A percentile compares a stretch with the other conserved stretches of the same genome.
Evolutionary conservation across 2,329 filamentous ascomycete species (phyloP).

Genomic region (Arthrinium puccinioides): DNA sequence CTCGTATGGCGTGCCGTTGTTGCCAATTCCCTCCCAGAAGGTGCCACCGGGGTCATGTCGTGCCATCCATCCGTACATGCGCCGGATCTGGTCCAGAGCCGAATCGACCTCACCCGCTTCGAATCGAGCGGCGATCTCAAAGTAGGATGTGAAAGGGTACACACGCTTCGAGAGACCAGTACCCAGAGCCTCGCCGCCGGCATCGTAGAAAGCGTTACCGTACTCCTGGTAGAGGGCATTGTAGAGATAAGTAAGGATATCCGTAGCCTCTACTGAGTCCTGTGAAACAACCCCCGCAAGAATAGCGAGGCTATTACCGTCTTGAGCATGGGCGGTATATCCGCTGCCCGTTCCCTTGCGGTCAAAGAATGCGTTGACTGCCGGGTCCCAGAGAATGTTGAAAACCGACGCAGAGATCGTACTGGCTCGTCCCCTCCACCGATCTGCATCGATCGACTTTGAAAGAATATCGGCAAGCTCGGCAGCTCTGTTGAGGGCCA

Average conservation of each 20-base stretch:
- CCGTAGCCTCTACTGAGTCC: slow-evolving; percentile 19
- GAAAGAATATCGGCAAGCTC: slow-evolving; percentile 28
- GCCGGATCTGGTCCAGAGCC: slow-evolving; percentile 36
- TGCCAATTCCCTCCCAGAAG: slow-evolving; percentile 44
- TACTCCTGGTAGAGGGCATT: slow-evolving; percentile 28
- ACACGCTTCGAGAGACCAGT: slow-evolving; percentile 34
- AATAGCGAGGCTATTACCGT: slow-evolving; percentile 42
- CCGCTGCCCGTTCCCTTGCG: slow-evolving; percentile 21
- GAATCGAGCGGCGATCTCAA: slow-evolving; percentile 44
- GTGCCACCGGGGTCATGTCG: slow-evolving; percentile 36
- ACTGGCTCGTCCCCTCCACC: slow-evolving; percentile 31
- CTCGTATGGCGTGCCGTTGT: slow-evolving; percentile 34
- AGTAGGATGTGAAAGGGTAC: slow-evolving; percentile 46
- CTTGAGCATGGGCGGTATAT: slow-evolving; percentile 36
- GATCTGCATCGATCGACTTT: slow-evolving; percentile 22
- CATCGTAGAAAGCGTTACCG: slow-evolving; percentile 47
- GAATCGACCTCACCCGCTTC: slow-evolving; percentile 20
- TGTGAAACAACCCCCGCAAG: slow-evolving; percentile 26
- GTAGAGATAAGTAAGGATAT: slow-evolving; percentile 32
- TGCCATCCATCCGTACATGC: slow-evolving; percentile 44
- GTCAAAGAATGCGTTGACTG: slow-evolving; percentile 37
- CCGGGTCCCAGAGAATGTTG: slow-evolving; percentile 31
- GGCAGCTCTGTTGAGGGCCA: slow-evolving; percentile 36
- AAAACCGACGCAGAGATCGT: slow-evolving; percentile 27
- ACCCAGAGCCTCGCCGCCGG: slow-evolving; percentile 24